phyloP scores from a whole-genome alignment of 2,329 filamentous ascomycete species.

The Rhinocladiella similis region DNA sequence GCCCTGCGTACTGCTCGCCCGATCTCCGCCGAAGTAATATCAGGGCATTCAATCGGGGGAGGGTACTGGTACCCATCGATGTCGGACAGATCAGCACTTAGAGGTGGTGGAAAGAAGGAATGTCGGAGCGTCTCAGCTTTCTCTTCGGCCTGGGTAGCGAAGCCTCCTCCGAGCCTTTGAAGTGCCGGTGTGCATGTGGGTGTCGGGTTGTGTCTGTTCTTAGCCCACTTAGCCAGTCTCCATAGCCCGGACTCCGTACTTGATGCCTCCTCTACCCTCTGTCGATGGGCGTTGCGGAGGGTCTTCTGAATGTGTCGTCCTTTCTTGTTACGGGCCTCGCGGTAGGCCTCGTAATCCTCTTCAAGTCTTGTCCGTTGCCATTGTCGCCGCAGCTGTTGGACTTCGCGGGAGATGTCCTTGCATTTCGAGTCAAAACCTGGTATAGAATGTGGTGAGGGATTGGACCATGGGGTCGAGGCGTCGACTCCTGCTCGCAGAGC shows the following conservation, averaged over 20 bases:
- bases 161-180: conserved; percentile 2
- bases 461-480: conserved; percentile 30
- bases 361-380: conserved; percentile 2
- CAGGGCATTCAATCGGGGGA: not conserved
- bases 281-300: conserved; percentile 24
- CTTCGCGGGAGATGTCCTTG: conserved; percentile 10
- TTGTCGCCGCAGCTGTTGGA: not conserved
- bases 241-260: conserved; percentile 27
- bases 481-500: conserved; percentile 28
- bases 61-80: not conserved
- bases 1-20: conserved; percentile 24
- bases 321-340: conserved; percentile 31
- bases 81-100: not conserved
- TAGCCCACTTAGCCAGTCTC: conserved; percentile 32
- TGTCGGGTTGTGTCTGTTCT: conserved; percentile 21
- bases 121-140: conserved; percentile 17
- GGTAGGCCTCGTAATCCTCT: conserved; percentile 16
- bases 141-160: conserved; percentile 3
- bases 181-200: conserved; percentile 18
- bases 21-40: conserved; percentile 28
- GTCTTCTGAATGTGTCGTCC: conserved; percentile 27
- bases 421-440: conserved; percentile 30
- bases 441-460: conserved; percentile 27
- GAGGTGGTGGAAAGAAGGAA: conserved; percentile 24
- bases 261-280: conserved; percentile 29